phyloP scores from a whole-genome alignment of 140 eudicot species.

The Anethum foeniculum region DNA sequence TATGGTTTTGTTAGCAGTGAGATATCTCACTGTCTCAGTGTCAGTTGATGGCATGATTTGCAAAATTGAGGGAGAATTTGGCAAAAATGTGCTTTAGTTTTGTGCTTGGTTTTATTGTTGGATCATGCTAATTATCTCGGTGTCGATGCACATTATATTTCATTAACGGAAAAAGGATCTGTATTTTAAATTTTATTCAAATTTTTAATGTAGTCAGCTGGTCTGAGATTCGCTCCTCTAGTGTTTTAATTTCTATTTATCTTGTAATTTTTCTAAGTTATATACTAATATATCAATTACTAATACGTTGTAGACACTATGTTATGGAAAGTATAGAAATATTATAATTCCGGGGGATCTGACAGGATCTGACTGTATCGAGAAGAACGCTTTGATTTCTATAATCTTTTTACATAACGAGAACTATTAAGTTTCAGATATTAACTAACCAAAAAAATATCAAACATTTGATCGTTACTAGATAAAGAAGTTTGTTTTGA shows the following conservation, averaged over 20 bases:
- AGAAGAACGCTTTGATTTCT: neutral
- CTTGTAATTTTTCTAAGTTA: neutral
- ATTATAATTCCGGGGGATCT: neutral
- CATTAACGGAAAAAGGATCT: neutral
- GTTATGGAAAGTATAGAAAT: neutral
- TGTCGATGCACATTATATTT: neutral
- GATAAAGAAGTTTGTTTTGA: neutral
- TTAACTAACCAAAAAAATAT: neutral
- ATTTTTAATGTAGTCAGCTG: neutral
- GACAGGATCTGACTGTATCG: neutral
- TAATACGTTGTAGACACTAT: neutral
- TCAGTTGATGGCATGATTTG: neutral
- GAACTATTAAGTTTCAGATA: neutral
- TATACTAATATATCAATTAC: neutral
- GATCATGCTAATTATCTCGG: neutral
- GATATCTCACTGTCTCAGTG: conserved; percentile 3
- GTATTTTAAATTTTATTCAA: neutral
- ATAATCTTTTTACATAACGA: neutral
- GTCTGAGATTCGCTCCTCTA: neutral
- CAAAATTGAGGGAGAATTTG: neutral
- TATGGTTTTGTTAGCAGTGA: neutral
- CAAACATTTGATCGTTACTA: neutral
- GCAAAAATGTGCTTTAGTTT: neutral
- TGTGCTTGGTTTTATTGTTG: neutral
- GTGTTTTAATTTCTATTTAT: neutral